phyloP scores from a whole-genome alignment of 805 yeast genomes.

The Ogataea wickerhamii region DNA sequence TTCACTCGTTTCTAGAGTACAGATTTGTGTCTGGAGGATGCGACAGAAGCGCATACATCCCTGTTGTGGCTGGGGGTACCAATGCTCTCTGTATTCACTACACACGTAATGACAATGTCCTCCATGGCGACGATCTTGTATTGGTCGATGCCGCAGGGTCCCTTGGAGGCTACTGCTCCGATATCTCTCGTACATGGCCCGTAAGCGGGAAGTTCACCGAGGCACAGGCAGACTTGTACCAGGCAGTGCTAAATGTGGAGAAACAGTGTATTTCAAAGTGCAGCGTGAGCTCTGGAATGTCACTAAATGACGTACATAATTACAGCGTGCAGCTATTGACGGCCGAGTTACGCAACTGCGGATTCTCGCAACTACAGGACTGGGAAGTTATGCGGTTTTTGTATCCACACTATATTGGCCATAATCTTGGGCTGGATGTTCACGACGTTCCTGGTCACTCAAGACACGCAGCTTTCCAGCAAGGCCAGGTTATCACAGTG shows the following conservation, averaged over 20 bases:
- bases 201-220: slow-evolving; percentile 66
- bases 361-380: slow-evolving; percentile 51
- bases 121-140: slow-evolving; percentile 70
- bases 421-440: slow-evolving; percentile 88
- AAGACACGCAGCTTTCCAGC: slow-evolving; percentile 47
- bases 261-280: slow-evolving; percentile 73
- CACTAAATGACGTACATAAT: slow-evolving; percentile 74
- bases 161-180: slow-evolving; percentile 91
- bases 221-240: slow-evolving; percentile 82
- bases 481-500: slow-evolving; percentile 84
- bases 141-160: slow-evolving; percentile 95
- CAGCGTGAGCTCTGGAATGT: slow-evolving; percentile 45
- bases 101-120: slow-evolving; percentile 82
- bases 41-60: slow-evolving; percentile 84
- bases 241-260: slow-evolving; percentile 82
- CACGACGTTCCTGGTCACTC: slow-evolving; percentile 74
- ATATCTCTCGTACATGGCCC: slow-evolving; percentile 97
- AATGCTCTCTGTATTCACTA: slow-evolving; percentile 92
- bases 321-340: slow-evolving; percentile 57
- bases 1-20: slow-evolving; percentile 78
- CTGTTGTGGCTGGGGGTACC: slow-evolving; percentile 93
- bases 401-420: slow-evolving; percentile 96
- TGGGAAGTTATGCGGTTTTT: slow-evolving; percentile 52
- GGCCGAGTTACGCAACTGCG: slow-evolving; percentile 66
- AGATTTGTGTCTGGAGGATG: slow-evolving; percentile 85